Base-by-base conservation (phyloP, 2,329 filamentous ascomycete genomes). In the Mycogone perniciosa region DNA sequence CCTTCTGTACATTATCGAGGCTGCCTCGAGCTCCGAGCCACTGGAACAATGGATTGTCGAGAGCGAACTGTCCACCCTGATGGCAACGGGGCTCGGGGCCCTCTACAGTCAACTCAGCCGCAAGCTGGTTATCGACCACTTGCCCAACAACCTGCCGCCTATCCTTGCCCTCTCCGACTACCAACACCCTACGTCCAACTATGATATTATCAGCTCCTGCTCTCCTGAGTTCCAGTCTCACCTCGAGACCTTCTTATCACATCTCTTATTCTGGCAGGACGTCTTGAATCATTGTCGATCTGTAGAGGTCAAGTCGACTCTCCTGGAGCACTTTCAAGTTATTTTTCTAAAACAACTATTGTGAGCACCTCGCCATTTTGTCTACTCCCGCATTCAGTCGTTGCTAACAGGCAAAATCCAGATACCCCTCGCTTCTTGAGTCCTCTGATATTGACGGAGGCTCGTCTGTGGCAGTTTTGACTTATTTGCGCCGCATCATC, bases 251-350 rank as follows among this genome's bases (percentile, higher is more conserved):
- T 99, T 99, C 62, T 76, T 99, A 39, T 96, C 93, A 1, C 95
- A 97, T 64, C 77, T 99, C 44, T 76, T 95, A 5, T 99, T 99
- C 64, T 99, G 93, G 93, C 93, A 99, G 70, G 93, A 99, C 67
- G 91, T 96, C 33, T 75, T 99, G 54, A 93, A 97, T 66, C 92
- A 97, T 68, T 99, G 93, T 71, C 84, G 85, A 61, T 97, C 92
- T 4, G 76, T 84, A 1, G 92, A 97, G 64, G 89, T 99, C 59
- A 93, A 92, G 65, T 89, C 89, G 58, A 96, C 91, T 1, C 74
- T 99, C 46, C 77, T 99, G 31, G 93, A 99, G 65, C 93, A 99
- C 69, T 99, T 99, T 63, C 91, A 96, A 65, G 87, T 97, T 59
- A 82, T 99, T 33, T 99, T 99, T 66, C 74, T 99, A 47, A 89